A percentile compares a stretch with the other conserved stretches of the same genome.
Conservation (phyloP, 352 stramenopile species). For the Globisporangium polare region DNA sequence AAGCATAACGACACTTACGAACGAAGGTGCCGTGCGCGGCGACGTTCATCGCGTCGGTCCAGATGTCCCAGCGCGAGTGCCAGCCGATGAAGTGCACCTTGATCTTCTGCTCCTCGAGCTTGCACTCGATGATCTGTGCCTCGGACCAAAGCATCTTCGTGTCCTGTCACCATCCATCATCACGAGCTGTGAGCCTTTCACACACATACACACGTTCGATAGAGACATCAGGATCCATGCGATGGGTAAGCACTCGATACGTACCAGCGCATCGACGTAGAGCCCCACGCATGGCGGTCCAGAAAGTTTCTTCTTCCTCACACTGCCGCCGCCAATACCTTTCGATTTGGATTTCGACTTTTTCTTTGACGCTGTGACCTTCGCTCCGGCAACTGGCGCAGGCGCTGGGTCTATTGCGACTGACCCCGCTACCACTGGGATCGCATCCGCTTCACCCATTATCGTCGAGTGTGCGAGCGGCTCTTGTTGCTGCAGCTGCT, state of each 20-base stretch:
- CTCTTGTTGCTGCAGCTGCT: background rate
- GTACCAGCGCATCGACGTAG: slow-evolving; percentile 62
- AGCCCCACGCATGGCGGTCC: slow-evolving; percentile 41
- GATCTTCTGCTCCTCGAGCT: slow-evolving; percentile 53
- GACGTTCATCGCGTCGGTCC: slow-evolving; percentile 70
- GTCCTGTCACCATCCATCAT: slow-evolving; percentile 27
- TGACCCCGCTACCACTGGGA: background rate
- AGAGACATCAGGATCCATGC: background rate
- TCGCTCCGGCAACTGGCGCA: slow-evolving; percentile 11
- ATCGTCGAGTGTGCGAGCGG: background rate
- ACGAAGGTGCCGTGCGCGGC: slow-evolving; percentile 46
- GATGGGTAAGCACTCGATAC: no score
- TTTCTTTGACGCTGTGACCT: slow-evolving; percentile 18
- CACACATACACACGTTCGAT: background rate
- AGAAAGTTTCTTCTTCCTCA: slow-evolving; percentile 20
- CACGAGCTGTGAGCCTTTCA: background rate
- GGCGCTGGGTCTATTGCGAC: slow-evolving; percentile 8
- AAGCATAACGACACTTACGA: slow-evolving; percentile 28
- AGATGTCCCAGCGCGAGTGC: slow-evolving; percentile 61
- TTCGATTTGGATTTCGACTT: slow-evolving; percentile 32
- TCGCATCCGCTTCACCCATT: background rate
- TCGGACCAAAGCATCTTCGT: slow-evolving; percentile 70
- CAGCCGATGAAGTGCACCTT: slow-evolving; percentile 74
- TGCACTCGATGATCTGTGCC: slow-evolving; percentile 64
- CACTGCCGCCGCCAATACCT: background rate